Evolutionary conservation across 352 stramenopile species (phyloP).

Genomic region (Phytophthora colocasiae): DNA sequence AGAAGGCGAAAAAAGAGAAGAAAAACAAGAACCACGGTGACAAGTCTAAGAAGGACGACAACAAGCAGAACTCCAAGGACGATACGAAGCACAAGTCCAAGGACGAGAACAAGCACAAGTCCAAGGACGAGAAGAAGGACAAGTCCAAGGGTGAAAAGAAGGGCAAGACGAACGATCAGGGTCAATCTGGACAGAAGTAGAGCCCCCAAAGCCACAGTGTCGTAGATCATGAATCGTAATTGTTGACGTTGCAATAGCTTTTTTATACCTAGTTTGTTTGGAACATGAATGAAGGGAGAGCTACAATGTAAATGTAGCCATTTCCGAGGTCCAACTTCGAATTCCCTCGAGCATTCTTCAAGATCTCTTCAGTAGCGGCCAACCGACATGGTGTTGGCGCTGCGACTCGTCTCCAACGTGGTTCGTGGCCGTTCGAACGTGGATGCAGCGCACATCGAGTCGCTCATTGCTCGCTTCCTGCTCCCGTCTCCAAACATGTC

Average conservation of each 20-base stretch:
- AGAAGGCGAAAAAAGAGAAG: background rate
- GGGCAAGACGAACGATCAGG: constrained; percentile 1
- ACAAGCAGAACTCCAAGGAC: constrained; percentile 1
- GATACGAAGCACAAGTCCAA: background rate
- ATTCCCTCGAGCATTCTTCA: no score
- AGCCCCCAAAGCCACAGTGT: background rate
- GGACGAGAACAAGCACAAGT: background rate
- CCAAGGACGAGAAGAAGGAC: constrained; percentile 1
- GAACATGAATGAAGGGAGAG: no score
- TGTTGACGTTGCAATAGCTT: background rate
- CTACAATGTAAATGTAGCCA: no score
- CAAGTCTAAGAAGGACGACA: background rate
- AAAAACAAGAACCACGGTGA: background rate
- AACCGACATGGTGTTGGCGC: no score
- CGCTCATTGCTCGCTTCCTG: background rate
- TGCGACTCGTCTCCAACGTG: no score
- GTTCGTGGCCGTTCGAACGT: no score
- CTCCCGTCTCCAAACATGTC: background rate
- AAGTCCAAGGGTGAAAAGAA: background rate
- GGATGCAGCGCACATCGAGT: background rate
- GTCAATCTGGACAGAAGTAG: background rate
- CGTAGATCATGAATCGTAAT: background rate
- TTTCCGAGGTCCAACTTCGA: no score
- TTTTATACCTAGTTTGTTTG: no score
- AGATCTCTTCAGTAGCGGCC: no score